Conservation (phyloP, 305 asterid genomes). For the Ilex paraguariensis region DNA sequence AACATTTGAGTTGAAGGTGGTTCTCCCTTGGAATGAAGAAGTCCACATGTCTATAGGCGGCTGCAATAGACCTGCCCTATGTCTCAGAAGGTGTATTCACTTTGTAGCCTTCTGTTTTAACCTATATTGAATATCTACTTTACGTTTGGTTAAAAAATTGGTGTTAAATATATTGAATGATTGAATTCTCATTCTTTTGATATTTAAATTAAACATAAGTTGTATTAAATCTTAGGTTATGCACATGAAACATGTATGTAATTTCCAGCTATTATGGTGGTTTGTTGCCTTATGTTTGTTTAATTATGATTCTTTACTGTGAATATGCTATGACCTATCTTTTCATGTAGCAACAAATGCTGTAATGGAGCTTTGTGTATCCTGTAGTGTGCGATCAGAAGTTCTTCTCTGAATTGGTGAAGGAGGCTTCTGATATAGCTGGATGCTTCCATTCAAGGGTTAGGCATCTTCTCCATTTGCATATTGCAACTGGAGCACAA, state of each 20-base stretch:
- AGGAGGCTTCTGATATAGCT: constrained; percentile 70
- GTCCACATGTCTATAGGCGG: too few species aligned
- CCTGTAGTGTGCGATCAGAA: constrained; percentile 68
- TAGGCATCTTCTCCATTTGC: constrained; percentile 65
- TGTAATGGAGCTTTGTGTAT: constrained; percentile 9
- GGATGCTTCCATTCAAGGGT: constrained; percentile 77
- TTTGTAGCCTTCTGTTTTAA: too few species aligned
- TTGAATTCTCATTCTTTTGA: too few species aligned
- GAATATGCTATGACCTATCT: background rate
- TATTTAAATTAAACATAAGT: too few species aligned
- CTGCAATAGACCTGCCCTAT: too few species aligned
- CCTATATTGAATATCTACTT: too few species aligned
- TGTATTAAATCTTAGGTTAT: too few species aligned
- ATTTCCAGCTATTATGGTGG: background rate
- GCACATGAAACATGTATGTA: background rate
- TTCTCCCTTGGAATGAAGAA: too few species aligned
- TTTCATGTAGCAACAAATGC: background rate
- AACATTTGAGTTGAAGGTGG: too few species aligned
- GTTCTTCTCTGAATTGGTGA: constrained; percentile 69
- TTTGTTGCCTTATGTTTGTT: background rate
- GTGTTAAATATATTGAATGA: too few species aligned
- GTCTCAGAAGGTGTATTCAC: too few species aligned
- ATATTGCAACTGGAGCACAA: constrained; percentile 47
- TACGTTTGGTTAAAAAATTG: too few species aligned
- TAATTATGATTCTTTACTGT: background rate